Evolutionary conservation across 768 basidiomycete species (phyloP).

Genomic region (Suillus plorans): DNA sequence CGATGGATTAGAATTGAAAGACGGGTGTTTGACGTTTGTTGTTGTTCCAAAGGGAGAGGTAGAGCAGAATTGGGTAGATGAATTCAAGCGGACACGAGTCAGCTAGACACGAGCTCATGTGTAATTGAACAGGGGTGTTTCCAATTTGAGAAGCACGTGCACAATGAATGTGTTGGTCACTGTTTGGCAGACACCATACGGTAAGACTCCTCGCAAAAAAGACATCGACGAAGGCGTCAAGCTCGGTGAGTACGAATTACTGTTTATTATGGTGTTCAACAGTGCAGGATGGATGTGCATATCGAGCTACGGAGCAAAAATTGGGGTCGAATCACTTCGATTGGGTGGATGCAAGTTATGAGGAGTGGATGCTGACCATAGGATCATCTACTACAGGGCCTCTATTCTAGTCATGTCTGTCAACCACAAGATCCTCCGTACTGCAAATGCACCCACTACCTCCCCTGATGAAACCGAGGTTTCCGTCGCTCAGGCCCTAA

Average conservation of each 20-base stretch:
- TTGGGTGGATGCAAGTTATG: slow-evolving; percentile 55
- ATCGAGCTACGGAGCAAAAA: slow-evolving; percentile 17
- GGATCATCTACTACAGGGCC: slow-evolving; percentile 17
- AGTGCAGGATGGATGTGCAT: slow-evolving; percentile 21
- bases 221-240: slow-evolving; percentile 58
- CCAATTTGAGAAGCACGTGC: slow-evolving; percentile 1
- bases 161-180: slow-evolving; percentile 20
- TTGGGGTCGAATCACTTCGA: slow-evolving; percentile 28
- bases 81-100: slow-evolving; percentile 67
- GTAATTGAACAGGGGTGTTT: not conserved
- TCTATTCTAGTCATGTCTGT: slow-evolving; percentile 56
- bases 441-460: slow-evolving; percentile 91
- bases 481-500: slow-evolving; percentile 89
- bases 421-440: slow-evolving; percentile 88
- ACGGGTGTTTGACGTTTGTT: slow-evolving; percentile 78
- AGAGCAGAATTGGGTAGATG: slow-evolving; percentile 85
- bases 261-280: slow-evolving; percentile 20
- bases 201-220: slow-evolving; percentile 18
- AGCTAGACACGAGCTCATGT: slow-evolving; percentile 1
- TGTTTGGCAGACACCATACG: slow-evolving; percentile 27
- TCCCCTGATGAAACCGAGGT: slow-evolving; percentile 91
- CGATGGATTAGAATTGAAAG: slow-evolving; percentile 85
- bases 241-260: slow-evolving; percentile 61
- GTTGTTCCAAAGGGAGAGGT: slow-evolving; percentile 74
- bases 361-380: slow-evolving; percentile 44